phyloP scores from a whole-genome alignment of 23 red algal species.

The Gracilaria domingensis region DNA sequence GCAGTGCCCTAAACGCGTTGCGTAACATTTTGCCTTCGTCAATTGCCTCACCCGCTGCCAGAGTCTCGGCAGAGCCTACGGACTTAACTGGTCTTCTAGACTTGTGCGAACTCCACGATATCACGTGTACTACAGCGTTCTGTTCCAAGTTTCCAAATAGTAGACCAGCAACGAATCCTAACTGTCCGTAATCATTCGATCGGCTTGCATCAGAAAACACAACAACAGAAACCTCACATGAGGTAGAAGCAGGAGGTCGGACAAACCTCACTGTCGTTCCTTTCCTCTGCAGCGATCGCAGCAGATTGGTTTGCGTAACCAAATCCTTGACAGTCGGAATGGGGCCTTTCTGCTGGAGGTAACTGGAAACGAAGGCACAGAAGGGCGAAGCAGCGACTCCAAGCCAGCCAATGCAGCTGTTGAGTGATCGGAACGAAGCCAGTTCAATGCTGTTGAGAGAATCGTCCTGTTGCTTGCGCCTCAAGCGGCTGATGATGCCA shows the following conservation, averaged over 20 bases:
- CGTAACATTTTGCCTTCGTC: background rate
- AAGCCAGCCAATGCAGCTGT: too few relatives aligned
- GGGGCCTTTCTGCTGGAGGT: too few relatives aligned
- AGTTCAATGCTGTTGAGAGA: too few relatives aligned
- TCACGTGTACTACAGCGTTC: background rate
- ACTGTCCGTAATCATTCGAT: background rate
- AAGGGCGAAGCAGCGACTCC: too few relatives aligned
- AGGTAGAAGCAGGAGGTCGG: too few relatives aligned
- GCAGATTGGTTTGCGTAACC: too few relatives aligned
- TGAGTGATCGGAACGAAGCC: too few relatives aligned
- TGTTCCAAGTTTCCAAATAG: background rate
- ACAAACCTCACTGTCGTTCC: too few relatives aligned
- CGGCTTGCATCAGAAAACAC: background rate
- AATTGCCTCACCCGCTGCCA: background rate
- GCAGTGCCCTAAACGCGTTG: background rate
- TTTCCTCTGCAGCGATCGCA: too few relatives aligned
- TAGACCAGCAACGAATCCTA: background rate
- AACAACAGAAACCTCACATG: background rate
- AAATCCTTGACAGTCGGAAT: too few relatives aligned
- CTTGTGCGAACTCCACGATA: background rate
- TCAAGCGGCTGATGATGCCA: background rate
- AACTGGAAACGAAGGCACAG: too few relatives aligned
- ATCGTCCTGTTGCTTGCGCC: too few relatives aligned
- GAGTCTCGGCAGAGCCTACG: background rate
- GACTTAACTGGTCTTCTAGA: background rate